Percentiles rank a stretch among this genome's conserved stretches.
Conservation (phyloP, 768 basidiomycete genomes). For the Cystobasidium ongulense region DNA sequence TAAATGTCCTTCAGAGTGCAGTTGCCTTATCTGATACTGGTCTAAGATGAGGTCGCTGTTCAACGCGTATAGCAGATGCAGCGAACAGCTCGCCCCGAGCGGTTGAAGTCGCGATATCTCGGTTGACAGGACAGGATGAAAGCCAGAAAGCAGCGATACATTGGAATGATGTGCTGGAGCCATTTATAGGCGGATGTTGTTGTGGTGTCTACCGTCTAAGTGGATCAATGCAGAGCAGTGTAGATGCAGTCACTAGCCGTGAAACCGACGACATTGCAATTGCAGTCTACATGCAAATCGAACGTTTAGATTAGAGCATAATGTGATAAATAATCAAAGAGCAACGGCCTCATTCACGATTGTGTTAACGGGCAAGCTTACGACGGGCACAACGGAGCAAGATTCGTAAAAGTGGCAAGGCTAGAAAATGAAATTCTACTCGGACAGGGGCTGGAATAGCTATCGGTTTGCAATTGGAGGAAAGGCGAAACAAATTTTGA, state of each 20-base stretch:
- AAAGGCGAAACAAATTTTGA: too few species aligned
- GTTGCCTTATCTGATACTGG: slow-evolving; percentile 32
- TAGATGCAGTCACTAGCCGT: neutral
- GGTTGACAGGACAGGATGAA: slow-evolving; percentile 10
- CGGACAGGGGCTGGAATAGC: too few species aligned
- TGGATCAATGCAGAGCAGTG: neutral
- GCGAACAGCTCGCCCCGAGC: slow-evolving; percentile 22
- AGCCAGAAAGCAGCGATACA: neutral
- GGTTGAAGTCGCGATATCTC: slow-evolving; percentile 1
- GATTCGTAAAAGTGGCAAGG: too few species aligned
- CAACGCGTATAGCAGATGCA: slow-evolving; percentile 14
- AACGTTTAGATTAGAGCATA: too few species aligned
- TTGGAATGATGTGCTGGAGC: neutral
- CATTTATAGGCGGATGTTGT: neutral
- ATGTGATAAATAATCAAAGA: too few species aligned
- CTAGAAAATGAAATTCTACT: too few species aligned
- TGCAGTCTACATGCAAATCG: too few species aligned
- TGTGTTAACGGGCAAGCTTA: too few species aligned
- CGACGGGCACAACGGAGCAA: too few species aligned
- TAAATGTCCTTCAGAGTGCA: slow-evolving; percentile 19
- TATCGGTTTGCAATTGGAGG: too few species aligned
- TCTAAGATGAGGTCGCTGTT: slow-evolving; percentile 32
- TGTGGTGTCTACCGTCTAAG: neutral
- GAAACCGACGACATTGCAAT: too few species aligned
- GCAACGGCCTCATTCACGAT: too few species aligned